A percentile compares a stretch with the other conserved stretches of the same genome.
Conservation (phyloP, 2,329 filamentous ascomycete species). For the Curvularia sp. region DNA sequence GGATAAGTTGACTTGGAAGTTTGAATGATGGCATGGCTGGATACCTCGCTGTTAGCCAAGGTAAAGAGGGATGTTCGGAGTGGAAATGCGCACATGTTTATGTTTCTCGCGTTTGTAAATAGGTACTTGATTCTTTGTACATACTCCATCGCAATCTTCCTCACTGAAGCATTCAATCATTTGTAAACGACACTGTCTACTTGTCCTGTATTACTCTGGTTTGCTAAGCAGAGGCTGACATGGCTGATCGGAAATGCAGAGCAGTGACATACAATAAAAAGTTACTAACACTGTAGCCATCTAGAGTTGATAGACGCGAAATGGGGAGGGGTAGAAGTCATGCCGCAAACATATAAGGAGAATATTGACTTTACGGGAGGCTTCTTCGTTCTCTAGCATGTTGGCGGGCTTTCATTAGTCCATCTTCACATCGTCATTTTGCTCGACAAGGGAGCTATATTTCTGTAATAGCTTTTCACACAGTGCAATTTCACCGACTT, state of each 20-base stretch:
- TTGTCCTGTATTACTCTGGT: no score
- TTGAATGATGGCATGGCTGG: background rate
- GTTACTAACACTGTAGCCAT: background rate
- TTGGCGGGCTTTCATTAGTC: background rate
- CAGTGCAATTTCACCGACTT: background rate
- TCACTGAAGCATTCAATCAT: background rate
- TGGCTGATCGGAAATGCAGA: background rate
- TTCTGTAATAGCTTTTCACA: background rate
- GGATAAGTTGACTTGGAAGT: slow-evolving; percentile 17
- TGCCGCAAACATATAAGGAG: background rate
- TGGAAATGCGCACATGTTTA: background rate
- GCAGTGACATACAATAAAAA: background rate
- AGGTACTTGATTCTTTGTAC: background rate
- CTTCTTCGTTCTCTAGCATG: background rate
- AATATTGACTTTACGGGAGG: background rate
- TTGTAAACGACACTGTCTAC: no score
- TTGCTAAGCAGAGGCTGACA: no score
- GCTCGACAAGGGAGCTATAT: background rate
- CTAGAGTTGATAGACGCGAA: no score
- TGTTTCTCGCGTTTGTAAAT: slow-evolving; percentile 8
- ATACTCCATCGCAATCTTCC: background rate
- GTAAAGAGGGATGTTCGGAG: no score
- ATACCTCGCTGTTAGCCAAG: background rate
- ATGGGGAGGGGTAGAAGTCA: background rate
- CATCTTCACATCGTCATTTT: background rate